These are phyloP conservation scores for Neurospora pannonica DNA, from an alignment of 495 filamentous ascomycete genomes.

Conservation along the genomic window DNA sequence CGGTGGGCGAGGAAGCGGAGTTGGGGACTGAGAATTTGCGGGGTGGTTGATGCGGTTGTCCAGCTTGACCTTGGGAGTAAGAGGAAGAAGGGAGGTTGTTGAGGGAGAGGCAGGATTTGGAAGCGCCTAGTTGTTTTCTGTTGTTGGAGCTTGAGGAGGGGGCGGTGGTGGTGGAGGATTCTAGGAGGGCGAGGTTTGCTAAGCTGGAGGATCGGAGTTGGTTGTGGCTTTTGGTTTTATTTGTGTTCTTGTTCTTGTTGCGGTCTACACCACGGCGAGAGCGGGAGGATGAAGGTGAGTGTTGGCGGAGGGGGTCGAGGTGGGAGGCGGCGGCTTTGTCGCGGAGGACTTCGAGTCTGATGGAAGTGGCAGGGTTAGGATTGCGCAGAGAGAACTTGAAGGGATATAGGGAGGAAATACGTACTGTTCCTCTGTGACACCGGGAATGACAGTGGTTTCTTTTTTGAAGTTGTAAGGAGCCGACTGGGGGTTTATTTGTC, in stretches of 20 bases:
- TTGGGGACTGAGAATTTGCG: not conserved
- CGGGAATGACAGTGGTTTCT: slow-evolving; percentile 26
- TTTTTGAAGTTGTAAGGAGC: slow-evolving; percentile 39
- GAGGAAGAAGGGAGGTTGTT: not conserved
- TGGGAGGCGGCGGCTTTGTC: slow-evolving; percentile 33
- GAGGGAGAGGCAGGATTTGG: not conserved
- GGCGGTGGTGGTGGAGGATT: not conserved
- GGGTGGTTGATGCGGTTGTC: not conserved
- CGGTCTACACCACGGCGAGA: not conserved
- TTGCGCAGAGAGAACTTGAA: not conserved
- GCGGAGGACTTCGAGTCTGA: slow-evolving; percentile 28
- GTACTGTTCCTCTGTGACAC: slow-evolving; percentile 36
- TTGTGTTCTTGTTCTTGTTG: not conserved
- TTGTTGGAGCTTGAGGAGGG: not conserved
- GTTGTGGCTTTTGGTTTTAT: not conserved
- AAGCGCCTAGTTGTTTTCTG: not conserved
- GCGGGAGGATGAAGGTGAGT: not conserved
- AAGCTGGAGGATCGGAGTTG: not conserved
- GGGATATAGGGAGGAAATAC: not conserved
- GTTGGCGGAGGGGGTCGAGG: slow-evolving; percentile 14
- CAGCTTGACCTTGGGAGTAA: no score
- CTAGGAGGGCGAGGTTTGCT: not conserved
- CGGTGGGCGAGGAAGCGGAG: not conserved
- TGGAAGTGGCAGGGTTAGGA: not conserved
- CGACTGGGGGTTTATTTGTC: slow-evolving; percentile 26